Evolutionary conservation across 768 basidiomycete genomes (phyloP).

Genomic region (Infundibulicybe gibba): DNA sequence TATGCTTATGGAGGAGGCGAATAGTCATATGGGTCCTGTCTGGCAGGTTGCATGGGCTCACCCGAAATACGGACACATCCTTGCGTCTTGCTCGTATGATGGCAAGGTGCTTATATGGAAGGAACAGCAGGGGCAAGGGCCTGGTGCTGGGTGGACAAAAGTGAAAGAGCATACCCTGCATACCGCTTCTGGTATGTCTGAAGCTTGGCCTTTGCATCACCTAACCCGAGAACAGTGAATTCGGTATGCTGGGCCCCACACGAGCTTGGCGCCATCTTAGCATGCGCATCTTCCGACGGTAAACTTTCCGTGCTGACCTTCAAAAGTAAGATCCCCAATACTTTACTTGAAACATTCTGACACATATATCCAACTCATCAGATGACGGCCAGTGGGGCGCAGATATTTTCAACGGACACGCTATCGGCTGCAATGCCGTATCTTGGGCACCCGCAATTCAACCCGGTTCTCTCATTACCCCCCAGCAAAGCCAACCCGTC

Average conservation of each 20-base stretch:
- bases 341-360: background rate
- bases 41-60: constrained; percentile 99
- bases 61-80: constrained; percentile 93
- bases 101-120: constrained; percentile 99
- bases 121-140: constrained; percentile 66
- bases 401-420: constrained; percentile 93
- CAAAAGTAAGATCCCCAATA: constrained; percentile 65
- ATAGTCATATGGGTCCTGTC: constrained; percentile 88
- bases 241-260: constrained; percentile 99
- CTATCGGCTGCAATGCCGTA: constrained; percentile 94
- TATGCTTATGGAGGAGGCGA: constrained; percentile 21
- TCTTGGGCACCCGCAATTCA: constrained; percentile 95
- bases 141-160: constrained; percentile 74
- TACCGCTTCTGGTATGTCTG: constrained; percentile 80
- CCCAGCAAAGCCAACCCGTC: constrained; percentile 47
- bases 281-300: constrained; percentile 96
- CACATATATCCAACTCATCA: constrained; percentile 22
- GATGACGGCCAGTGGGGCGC: constrained; percentile 97
- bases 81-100: constrained; percentile 98
- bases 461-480: constrained; percentile 80
- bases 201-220: background rate
- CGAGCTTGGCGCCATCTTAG: constrained; percentile 93
- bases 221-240: constrained; percentile 59
- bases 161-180: constrained; percentile 96
- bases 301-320: constrained; percentile 95